phyloP scores from a whole-genome alignment of 1,284 basidiomycete species.

The Rhodotorula sp. region DNA sequence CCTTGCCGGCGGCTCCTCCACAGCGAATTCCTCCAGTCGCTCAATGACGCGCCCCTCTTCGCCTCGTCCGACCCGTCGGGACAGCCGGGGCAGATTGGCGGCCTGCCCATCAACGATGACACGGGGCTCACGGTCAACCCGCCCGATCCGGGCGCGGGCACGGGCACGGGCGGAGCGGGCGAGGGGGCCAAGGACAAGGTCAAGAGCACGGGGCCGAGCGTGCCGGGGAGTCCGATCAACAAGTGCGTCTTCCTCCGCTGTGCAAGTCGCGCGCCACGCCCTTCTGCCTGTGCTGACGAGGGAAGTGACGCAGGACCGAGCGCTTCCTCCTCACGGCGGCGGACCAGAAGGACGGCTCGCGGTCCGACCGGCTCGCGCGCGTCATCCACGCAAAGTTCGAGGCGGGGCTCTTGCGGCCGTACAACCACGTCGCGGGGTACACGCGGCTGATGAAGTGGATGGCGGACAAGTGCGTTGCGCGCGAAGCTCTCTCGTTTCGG shows the following conservation, averaged over 20 bases:
- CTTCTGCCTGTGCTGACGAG: background rate
- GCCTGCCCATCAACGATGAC: conserved; percentile 24
- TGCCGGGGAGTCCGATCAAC: conserved; percentile 37
- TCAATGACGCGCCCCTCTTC: conserved; percentile 32
- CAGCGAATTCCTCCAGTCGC: conserved; percentile 74
- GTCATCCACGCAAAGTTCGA: conserved; percentile 98
- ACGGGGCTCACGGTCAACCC: background rate
- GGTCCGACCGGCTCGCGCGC: conserved; percentile 83
- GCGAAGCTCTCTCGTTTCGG: no score
- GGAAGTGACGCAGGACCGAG: conserved; percentile 57
- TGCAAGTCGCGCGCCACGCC: background rate
- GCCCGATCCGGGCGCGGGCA: background rate
- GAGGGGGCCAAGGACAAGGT: conserved; percentile 4
- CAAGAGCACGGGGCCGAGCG: conserved; percentile 30
- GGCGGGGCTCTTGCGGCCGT: conserved; percentile 89
- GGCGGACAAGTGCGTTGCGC: conserved; percentile 72
- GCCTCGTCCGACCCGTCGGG: background rate
- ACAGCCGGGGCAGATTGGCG: conserved; percentile 5
- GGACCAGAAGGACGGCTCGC: conserved; percentile 86
- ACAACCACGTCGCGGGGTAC: conserved; percentile 95
- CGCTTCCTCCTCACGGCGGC: conserved; percentile 90
- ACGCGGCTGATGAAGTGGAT: conserved; percentile 88
- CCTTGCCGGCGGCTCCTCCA: conserved; percentile 1
- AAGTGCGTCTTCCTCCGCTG: conserved; percentile 37
- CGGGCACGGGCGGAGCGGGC: background rate